phyloP scores from a whole-genome alignment of 441 rosid genomes.

The Erodium moschatum region DNA sequence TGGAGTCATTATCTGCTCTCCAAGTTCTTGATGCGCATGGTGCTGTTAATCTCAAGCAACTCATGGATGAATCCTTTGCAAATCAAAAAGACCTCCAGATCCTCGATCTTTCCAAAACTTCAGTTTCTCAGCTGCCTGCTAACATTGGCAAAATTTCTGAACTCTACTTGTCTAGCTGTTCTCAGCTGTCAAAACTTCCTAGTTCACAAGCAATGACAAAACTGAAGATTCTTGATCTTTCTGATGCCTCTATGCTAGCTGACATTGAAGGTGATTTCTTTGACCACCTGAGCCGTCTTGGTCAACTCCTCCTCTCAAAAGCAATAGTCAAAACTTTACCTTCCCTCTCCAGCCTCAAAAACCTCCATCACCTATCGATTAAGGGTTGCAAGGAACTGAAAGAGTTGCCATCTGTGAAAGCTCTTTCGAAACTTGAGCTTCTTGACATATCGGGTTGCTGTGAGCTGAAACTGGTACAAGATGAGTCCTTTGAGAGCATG shows the following conservation, averaged over 20 bases:
- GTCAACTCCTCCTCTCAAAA: constrained; percentile 34
- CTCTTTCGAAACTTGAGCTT: constrained; percentile 22
- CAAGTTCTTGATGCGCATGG: constrained; percentile 48
- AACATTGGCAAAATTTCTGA: constrained; percentile 23
- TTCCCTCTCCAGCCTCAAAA: constrained; percentile 21
- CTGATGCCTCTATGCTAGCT: constrained; percentile 21
- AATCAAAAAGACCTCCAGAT: constrained; percentile 25
- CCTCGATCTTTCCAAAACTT: constrained; percentile 37
- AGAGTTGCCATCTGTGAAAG: constrained; percentile 6
- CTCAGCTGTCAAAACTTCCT: constrained; percentile 23
- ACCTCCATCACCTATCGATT: constrained; percentile 30
- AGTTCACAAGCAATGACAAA: constrained; percentile 2
- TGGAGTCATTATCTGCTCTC: constrained; percentile 30
- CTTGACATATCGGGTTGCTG: constrained; percentile 30
- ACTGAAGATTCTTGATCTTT: constrained; percentile 30
- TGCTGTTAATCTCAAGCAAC: constrained; percentile 24
- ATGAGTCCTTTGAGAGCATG: constrained; percentile 31
- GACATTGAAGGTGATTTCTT: constrained; percentile 22
- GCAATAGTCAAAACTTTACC: constrained; percentile 25
- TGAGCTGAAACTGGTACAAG: constrained; percentile 20
- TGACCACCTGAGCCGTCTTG: constrained; percentile 26
- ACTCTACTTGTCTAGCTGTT: constrained; percentile 31
- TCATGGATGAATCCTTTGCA: constrained; percentile 29
- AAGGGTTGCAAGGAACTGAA: constrained; percentile 28
- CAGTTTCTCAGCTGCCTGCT: constrained; percentile 26